Base-by-base conservation (phyloP, 1,284 basidiomycete species). In the Heterobasidion occidentale region DNA sequence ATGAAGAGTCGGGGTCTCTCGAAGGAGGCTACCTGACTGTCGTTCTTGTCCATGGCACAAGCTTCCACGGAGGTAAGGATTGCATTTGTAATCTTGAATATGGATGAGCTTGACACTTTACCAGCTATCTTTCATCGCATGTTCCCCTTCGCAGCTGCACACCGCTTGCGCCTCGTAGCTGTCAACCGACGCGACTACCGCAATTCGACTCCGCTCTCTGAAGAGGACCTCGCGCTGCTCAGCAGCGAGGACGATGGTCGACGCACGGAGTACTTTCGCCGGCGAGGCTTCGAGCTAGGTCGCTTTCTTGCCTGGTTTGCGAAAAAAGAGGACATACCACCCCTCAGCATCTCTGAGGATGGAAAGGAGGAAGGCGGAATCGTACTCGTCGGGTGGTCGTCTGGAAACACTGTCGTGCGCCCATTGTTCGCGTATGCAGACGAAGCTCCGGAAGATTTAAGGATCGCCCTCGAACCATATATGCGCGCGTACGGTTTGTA, bases 381-480 rank as follows among this genome's bases (percentile, higher is more conserved):
- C 19, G 36, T 52, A 11, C 35, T 52, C 4, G 35, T 52, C 9
- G 38, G 38, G 4, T 52, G 51, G 51, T 44, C 51, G 5, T 52
- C 87, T 59, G 92, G 12, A 3, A 52, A 38, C 38, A 52, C 51
- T 7, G 15, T 27, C 15, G 17, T 44, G 9, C 35, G 36, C 15
- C 19, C 15, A 7, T 11, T 52, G 36, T 35, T 52, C 15, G 20
- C 51, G 14, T 35, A 38, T 19, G 35, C 35, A 5, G 17, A n/a
- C 9, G 9, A 17, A 35, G 36, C 42, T 8, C 38, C 51, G 0
- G 51, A 52, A 12, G 17, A 36, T 11, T 14, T 17, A 2, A 38
- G 35, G 17, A 11, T n/a, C n/a, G 14, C 38, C 2, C 9, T 52
- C 0, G 51, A 38, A 11, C 51, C 51, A 0, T 52, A 52, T 36